phyloP scores from a whole-genome alignment of 2,329 filamentous ascomycete species.

The Colletotrichum simmondsii region DNA sequence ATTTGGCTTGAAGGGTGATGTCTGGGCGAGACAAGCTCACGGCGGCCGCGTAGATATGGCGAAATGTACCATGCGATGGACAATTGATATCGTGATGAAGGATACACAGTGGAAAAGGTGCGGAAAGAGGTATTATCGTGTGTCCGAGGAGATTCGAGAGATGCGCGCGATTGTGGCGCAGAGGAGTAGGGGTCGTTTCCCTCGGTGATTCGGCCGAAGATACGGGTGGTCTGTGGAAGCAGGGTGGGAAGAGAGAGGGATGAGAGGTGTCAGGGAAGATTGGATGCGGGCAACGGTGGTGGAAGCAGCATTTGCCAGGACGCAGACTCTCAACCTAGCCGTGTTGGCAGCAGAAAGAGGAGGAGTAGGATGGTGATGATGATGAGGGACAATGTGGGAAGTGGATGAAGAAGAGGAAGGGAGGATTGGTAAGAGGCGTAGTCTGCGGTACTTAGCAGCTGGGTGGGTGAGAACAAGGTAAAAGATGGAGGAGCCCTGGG shows the following conservation, averaged over 20 bases:
- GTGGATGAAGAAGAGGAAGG: neutral
- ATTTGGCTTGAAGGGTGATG: constrained; percentile 31
- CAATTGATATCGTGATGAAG: constrained; percentile 20
- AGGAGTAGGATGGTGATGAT: neutral
- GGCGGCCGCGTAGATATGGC: constrained; percentile 29
- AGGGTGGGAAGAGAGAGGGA: constrained; percentile 9
- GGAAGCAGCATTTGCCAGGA: constrained; percentile 33
- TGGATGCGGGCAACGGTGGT: constrained; percentile 10
- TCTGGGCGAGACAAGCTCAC: constrained; percentile 49
- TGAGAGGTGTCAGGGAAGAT: constrained; percentile 26
- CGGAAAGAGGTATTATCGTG: constrained; percentile 20
- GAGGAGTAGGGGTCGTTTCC: constrained; percentile 28
- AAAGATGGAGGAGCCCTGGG: neutral
- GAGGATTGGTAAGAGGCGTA: constrained; percentile 31
- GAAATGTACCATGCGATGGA: constrained; percentile 25
- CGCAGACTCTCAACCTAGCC: constrained; percentile 11
- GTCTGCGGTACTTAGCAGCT: neutral
- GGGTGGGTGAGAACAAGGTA: neutral
- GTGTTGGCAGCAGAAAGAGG: constrained; percentile 20
- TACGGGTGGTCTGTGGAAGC: constrained; percentile 26
- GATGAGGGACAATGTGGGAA: neutral
- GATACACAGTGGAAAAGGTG: neutral
- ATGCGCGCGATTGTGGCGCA: constrained; percentile 26
- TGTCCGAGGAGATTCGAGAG: constrained; percentile 10
- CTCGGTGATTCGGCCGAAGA: constrained; percentile 32